Evolutionary conservation across 306 rosid species (phyloP), one percentile per base, ranked within the genome.

Genomic region (Cicer yamashitae): DNA sequence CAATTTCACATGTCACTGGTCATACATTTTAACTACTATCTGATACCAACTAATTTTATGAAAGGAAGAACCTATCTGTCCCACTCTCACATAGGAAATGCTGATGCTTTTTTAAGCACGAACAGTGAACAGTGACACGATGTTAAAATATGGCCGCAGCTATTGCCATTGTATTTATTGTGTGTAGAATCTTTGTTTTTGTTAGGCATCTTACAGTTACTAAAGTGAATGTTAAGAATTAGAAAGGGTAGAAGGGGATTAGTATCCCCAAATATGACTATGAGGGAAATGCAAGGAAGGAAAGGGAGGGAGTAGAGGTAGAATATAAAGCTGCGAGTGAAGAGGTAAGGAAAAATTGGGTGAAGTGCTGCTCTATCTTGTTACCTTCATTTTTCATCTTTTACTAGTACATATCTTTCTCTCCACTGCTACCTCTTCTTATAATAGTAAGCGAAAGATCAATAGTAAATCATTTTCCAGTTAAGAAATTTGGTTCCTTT

Each of bases 211-310:
- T 17, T 1, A 5, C 15, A 11, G 9, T 15, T 71, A 34, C 17
- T 62, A 53, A 34, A 37, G 43, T 44, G 68, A 43, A 17, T 71
- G 54, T 56, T 64, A 6, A 34, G 45, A 34, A 62, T 7, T 7
- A 18, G 51, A 52, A 71, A 41, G n/a, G 38, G 25, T 41, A 12
- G 53, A n/a, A 43, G 37, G 38, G 7, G 41, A 54, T 13, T 56
- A 65, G 52, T 53, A 63, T 34, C 61, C 30, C 11, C 10, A 39
- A 30, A 11, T n/a, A 63, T 37, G 41, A 71, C 44, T 34, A 59
- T 22, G 57, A 14, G 40, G 77, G 72, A 43, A 62, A 60, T 71
- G 50, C 38, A 43, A 61, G 56, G 62, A 54, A 44, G 58, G 65
- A n/a, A 40, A 37, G 10, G 53, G 54, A 46, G 69, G 46, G 22